A percentile compares a stretch with the other conserved stretches of the same genome.
These are phyloP conservation scores for Scheffersomyces insectosa DNA, from an alignment of 1,139 yeast genomes.

Conservation along the genomic window DNA sequence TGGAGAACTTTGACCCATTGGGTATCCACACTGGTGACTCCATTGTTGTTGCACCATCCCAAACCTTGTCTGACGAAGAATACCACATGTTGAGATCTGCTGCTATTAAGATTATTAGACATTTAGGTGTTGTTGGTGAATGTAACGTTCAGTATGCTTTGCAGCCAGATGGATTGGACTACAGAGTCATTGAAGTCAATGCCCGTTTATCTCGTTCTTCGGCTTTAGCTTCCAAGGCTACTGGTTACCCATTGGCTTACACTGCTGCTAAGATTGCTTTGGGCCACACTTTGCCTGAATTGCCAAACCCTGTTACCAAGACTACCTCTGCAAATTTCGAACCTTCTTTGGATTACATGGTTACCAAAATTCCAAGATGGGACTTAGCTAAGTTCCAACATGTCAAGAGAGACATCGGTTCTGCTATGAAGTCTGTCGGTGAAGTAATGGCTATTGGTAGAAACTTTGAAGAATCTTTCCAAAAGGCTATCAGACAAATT, in stretches of 20 bases:
- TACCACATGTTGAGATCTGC: slow-evolving; percentile 97
- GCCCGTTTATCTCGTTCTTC: slow-evolving; percentile 97
- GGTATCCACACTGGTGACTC: slow-evolving; percentile 99
- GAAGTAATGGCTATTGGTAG: slow-evolving; percentile 99
- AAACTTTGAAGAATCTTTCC: slow-evolving; percentile 95
- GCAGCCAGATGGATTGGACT: slow-evolving; percentile 93
- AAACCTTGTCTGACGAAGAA: slow-evolving; percentile 94
- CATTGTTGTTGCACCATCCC: slow-evolving; percentile 98
- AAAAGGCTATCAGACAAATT: slow-evolving; percentile 95
- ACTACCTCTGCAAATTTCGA: slow-evolving; percentile 96
- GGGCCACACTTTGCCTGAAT: slow-evolving; percentile 91
- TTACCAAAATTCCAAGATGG: slow-evolving; percentile 98
- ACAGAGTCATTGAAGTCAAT: slow-evolving; percentile 95
- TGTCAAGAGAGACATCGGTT: slow-evolving; percentile 89
- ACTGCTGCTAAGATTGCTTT: slow-evolving; percentile 97
- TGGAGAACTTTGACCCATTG: slow-evolving; percentile 98
- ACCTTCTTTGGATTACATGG: slow-evolving; percentile 95
- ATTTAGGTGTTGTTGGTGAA: slow-evolving; percentile 98
- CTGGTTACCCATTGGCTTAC: slow-evolving; percentile 97
- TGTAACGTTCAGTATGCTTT: slow-evolving; percentile 98
- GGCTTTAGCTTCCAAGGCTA: slow-evolving; percentile 97
- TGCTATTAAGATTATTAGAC: slow-evolving; percentile 95
- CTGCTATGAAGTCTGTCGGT: slow-evolving; percentile 98
- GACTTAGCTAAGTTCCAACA: slow-evolving; percentile 94
- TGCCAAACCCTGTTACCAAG: slow-evolving; percentile 95